A percentile compares a stretch with the other conserved stretches of the same genome.
These are phyloP conservation scores for Phytophthora vignae DNA, from an alignment of 352 stramenopile genomes.

Conservation along the genomic window DNA sequence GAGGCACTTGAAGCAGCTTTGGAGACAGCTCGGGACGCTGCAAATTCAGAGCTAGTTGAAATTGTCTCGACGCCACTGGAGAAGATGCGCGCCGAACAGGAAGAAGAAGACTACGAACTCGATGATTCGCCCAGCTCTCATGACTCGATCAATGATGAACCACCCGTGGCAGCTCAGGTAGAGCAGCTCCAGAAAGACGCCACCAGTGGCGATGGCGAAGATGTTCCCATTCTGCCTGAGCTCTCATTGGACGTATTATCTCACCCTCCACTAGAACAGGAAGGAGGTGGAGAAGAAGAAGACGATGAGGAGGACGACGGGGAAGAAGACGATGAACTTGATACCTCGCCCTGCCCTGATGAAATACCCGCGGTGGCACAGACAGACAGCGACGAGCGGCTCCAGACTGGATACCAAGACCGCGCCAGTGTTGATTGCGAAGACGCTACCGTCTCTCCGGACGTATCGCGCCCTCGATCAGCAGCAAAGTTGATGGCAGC, in stretches of 20 bases:
- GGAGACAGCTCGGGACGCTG: neutral
- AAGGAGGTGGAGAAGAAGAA: neutral
- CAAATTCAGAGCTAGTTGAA: neutral
- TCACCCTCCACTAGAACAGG: neutral
- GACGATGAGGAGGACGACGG: neutral
- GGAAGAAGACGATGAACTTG: neutral
- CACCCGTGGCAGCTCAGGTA: neutral
- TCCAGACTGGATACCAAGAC: neutral
- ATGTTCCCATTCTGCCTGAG: neutral
- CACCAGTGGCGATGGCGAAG: neutral
- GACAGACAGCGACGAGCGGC: neutral
- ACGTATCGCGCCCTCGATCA: neutral
- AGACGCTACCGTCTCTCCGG: neutral
- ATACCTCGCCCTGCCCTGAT: neutral
- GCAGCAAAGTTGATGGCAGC: neutral
- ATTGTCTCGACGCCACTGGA: constrained; percentile 13
- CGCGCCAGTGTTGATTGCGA: neutral
- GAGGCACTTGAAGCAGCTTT: constrained; percentile 15
- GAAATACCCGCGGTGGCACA: neutral
- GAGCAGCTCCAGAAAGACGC: neutral
- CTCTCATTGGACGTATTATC: neutral
- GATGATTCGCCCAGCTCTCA: neutral
- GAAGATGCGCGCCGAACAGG: neutral
- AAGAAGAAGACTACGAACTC: neutral
- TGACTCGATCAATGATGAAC: neutral